Evolutionary conservation across 2,329 filamentous ascomycete genomes (phyloP), one percentile per base, ranked within the genome.

Genomic region (Colletotrichum sp.): DNA sequence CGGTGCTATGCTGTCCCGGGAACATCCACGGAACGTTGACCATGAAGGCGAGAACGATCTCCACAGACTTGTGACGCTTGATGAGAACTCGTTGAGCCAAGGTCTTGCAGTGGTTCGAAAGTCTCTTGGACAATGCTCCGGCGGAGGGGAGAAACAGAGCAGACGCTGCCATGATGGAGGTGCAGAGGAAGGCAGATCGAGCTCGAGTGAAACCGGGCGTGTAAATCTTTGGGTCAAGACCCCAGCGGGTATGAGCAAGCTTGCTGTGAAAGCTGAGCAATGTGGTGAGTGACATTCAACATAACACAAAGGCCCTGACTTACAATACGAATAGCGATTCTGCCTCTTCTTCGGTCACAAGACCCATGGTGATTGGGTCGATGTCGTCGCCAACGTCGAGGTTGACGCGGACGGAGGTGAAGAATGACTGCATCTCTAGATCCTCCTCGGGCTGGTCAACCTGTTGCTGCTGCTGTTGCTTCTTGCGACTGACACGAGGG

Each of bases 1-100:
- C 93, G 12, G 92, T 92, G 82, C 91, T 93, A 79, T 93, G 92
- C 75, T 90, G 86, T 3, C 92, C 92, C 2, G 92, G 92, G 34
- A 91, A 91, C 89, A 95, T 94, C 93, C 93, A 95, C 0, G 93
- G 93, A 8, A 95, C 90, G 76, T 95, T 95, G 36, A 94, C 89
- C 91, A 95, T 93, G 80, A 95, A 95, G 0, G 92, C 93, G 2
- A 95, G 85, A 0, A 95, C 92, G 72, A 95, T 94, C 81, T 95
- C 93, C 8, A 94, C 92, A 0, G 93, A 95, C 72, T 92, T 90
- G 79, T 92, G 90, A 3, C 93, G 90, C 62, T 90, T 88, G 1
- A 88, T 84, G 66, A 93, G 91, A 59, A 95, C 89, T 32, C 90
- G 88, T 30, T 92, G 89, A 0, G 92, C 93, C 5, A 95, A 88